phyloP scores from a whole-genome alignment of 2,329 filamentous ascomycete species.

The Pseudocercospora musae region DNA sequence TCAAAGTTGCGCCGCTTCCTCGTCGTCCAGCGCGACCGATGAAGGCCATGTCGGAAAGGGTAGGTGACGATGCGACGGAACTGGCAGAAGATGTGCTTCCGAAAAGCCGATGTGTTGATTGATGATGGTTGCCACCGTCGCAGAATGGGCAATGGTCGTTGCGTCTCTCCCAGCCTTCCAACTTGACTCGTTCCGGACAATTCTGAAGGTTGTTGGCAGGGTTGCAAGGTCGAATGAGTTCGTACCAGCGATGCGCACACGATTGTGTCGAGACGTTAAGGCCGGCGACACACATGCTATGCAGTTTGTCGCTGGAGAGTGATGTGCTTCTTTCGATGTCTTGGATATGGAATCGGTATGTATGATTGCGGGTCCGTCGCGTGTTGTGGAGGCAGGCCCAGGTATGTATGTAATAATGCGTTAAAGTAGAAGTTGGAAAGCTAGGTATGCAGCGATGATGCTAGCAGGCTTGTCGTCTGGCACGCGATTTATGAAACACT shows the following conservation, averaged over 20 bases:
- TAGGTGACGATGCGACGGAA: slow-evolving; percentile 27
- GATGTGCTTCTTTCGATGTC: not conserved
- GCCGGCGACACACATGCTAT: slow-evolving; percentile 49
- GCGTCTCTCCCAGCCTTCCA: slow-evolving; percentile 51
- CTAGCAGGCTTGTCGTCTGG: slow-evolving; percentile 1
- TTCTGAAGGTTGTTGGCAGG: slow-evolving; percentile 46
- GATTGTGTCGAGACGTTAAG: slow-evolving; percentile 47
- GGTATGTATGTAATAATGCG: not conserved
- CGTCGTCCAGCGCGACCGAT: slow-evolving; percentile 18
- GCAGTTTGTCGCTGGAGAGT: not conserved
- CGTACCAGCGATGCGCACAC: slow-evolving; percentile 51
- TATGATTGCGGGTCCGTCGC: not conserved
- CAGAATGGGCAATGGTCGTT: slow-evolving; percentile 50
- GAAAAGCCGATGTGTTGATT: slow-evolving; percentile 48
- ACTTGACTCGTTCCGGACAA: slow-evolving; percentile 44
- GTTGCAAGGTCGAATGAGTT: slow-evolving; percentile 44
- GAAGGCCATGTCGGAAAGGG: slow-evolving; percentile 18
- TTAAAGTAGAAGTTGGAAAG: not conserved
- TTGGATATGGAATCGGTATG: not conserved
- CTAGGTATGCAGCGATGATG: not conserved
- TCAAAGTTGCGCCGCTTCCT: slow-evolving; percentile 25
- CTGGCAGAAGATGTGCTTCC: slow-evolving; percentile 44
- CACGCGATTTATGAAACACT: slow-evolving; percentile 3
- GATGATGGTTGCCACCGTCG: slow-evolving; percentile 34
- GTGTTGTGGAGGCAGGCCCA: not conserved